Evolutionary conservation across 2,329 filamentous ascomycete genomes (phyloP).

Genomic region (Bretziella fagacearum): DNA sequence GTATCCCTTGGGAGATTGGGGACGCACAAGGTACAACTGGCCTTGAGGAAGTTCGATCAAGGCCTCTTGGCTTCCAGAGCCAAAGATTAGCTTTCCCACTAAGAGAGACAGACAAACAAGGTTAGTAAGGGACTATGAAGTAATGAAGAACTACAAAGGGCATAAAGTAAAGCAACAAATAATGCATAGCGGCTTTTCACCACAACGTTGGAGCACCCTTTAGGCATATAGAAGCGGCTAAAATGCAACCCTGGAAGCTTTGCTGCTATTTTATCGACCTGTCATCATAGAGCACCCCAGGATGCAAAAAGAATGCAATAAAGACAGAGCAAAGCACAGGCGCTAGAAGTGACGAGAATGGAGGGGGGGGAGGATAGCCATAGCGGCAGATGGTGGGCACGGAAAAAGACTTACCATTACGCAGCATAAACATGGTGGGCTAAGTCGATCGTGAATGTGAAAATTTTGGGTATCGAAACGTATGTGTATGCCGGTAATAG

Average conservation of each 20-base stretch:
- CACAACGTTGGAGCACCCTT: background rate
- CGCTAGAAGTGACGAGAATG: background rate
- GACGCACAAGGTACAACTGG: slow-evolving; percentile 92
- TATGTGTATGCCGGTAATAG: too few relatives aligned
- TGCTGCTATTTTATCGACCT: background rate
- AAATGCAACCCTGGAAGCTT: slow-evolving; percentile 7
- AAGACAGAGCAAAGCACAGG: background rate
- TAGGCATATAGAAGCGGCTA: background rate
- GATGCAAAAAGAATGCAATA: background rate
- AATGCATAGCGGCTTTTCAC: background rate
- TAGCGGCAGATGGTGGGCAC: slow-evolving; percentile 3
- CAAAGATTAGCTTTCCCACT: slow-evolving; percentile 92
- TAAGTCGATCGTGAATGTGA: too few relatives aligned
- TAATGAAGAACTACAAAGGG: slow-evolving; percentile 2
- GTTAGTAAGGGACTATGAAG: slow-evolving; percentile 7
- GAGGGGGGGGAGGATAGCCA: slow-evolving; percentile 14
- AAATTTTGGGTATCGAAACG: too few relatives aligned
- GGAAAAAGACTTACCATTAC: slow-evolving; percentile 26
- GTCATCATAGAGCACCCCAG: slow-evolving; percentile 2
- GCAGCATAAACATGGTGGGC: slow-evolving; percentile 27
- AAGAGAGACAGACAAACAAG: slow-evolving; percentile 11
- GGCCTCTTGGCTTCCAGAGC: slow-evolving; percentile 70
- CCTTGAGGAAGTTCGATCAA: slow-evolving; percentile 90
- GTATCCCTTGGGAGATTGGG: slow-evolving; percentile 88
- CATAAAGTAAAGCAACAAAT: background rate